Conservation (phyloP, 495 filamentous ascomycete genomes). For the Penicillium taxi region DNA sequence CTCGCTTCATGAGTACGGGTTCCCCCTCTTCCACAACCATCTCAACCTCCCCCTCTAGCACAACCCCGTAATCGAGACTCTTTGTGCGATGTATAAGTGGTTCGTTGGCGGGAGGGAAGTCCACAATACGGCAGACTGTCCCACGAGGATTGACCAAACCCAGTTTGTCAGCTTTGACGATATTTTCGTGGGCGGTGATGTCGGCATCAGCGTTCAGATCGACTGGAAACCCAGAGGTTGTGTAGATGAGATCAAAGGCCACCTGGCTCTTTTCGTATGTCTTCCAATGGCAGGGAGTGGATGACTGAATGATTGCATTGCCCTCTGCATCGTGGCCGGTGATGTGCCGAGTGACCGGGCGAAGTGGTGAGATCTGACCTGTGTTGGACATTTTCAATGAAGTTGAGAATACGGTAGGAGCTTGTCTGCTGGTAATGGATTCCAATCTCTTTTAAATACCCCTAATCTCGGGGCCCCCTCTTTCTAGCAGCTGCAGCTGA, state of each 20-base stretch:
- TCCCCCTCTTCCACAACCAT: conserved; percentile 63
- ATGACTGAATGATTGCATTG: conserved; percentile 26
- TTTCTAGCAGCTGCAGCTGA: no score
- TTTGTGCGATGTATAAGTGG: conserved; percentile 63
- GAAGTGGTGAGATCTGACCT: conserved; percentile 26
- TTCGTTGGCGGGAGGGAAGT: conserved; percentile 57
- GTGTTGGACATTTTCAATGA: no score
- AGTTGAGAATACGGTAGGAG: no score
- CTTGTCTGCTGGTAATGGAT: no score
- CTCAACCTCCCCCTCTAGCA: conserved; percentile 69
- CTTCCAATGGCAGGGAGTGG: conserved; percentile 12
- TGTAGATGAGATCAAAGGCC: conserved; percentile 34
- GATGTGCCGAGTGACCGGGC: conserved; percentile 29
- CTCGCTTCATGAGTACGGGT: conserved; percentile 55
- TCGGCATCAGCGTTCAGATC: conserved; percentile 47
- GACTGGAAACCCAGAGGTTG: conserved; percentile 49
- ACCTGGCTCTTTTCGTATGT: conserved; percentile 15
- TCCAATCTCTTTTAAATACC: no score
- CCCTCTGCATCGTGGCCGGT: conserved; percentile 31
- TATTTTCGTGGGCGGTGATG: conserved; percentile 23
- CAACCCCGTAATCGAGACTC: conserved; percentile 66
- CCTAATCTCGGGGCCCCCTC: no score
- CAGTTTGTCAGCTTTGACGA: conserved; percentile 29
- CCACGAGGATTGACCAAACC: conserved; percentile 48
- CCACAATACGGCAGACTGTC: conserved; percentile 47